A percentile compares a stretch with the other conserved stretches of the same genome.
phyloP scores from a whole-genome alignment of 1,284 basidiomycete species.

The Boletus semigastroideus region DNA sequence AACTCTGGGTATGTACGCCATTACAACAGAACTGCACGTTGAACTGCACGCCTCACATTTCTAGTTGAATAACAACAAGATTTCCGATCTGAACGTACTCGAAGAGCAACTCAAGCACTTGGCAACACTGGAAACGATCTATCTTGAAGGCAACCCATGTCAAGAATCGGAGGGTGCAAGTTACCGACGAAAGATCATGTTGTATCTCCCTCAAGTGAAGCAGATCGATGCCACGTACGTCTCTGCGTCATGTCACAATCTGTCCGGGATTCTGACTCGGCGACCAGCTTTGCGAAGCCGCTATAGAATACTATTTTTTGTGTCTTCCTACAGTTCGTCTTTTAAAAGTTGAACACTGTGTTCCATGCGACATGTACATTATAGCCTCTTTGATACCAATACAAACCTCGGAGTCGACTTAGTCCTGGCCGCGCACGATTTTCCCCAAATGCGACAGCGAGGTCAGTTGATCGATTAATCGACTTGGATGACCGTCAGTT shows the following conservation, averaged over 20 bases:
- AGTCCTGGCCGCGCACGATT: too few species aligned
- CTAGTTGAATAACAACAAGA: conserved; percentile 88
- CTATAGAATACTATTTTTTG: conserved; percentile 6
- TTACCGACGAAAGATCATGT: conserved; percentile 89
- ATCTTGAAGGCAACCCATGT: conserved; percentile 93
- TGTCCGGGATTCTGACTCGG: conserved; percentile 6
- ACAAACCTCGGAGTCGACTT: too few species aligned
- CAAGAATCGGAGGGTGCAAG: conserved; percentile 75
- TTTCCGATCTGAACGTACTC: conserved; percentile 66
- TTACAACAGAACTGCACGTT: not conserved
- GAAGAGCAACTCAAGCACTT: conserved; percentile 75
- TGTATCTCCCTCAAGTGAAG: conserved; percentile 84
- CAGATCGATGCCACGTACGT: conserved; percentile 96
- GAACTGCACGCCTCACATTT: not conserved
- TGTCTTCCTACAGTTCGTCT: not conserved
- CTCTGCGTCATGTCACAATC: not conserved
- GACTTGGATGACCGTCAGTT: too few species aligned
- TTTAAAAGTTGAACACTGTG: too few species aligned
- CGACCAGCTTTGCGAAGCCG: conserved; percentile 21
- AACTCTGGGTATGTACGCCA: conserved; percentile 82
- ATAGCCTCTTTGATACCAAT: too few species aligned
- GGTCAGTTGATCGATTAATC: too few species aligned
- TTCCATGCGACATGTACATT: too few species aligned
- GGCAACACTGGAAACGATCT: conserved; percentile 79
- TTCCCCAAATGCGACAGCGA: too few species aligned